Base-by-base conservation (phyloP, 176 grass and related monocot genomes). In the Avena atlantica region DNA sequence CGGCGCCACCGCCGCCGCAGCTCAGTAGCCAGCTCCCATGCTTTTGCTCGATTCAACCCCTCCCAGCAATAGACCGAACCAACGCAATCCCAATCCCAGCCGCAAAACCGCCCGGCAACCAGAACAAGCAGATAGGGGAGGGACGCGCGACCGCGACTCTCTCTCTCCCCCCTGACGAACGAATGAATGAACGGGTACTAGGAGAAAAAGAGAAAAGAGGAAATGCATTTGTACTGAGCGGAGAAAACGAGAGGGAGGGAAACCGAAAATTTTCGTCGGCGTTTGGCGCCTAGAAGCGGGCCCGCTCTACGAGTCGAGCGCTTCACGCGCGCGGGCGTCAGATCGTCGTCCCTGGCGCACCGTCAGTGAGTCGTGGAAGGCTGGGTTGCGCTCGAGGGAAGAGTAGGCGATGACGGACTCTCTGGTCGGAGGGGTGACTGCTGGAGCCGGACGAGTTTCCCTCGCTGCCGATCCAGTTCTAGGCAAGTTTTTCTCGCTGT, bases 201-300 rank as follows among this genome's bases (percentile, higher is more conserved):
- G 11, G 80, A 56, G 80, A 49, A 34, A 78, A 19, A 37, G 19
- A 19, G 75, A 6, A 9, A 40, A 0, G 24, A 14, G 36, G 16
- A 21, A 58, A 57, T 14, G 5, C 45, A 64, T 86, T 83, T 83
- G 55, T 74, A 74, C 5, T 34, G 42, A 70, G 0, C 34, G 10
- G 55, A 40, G 40, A 36, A 48, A 19, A 60, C 1, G 9, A 10
- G 17, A 31, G 48, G 89, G 84, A 83, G 89, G 85, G 80, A 90
- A 91, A 64, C 80, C 11, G 67, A 87, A 91, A 84, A 2, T 21
- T 84, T 91, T 84, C 67, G 48, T 68, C 74, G 36, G 19, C 57
- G 45, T 42, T 91, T 91, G 85, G 85, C 89, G 89, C 16, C 11
- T 60, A 9, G 52, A 37, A 60, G 55, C 7, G 72, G 82, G 74